Base-by-base conservation (phyloP, 352 stramenopile species). In the Globisporangium acanthophoron region DNA sequence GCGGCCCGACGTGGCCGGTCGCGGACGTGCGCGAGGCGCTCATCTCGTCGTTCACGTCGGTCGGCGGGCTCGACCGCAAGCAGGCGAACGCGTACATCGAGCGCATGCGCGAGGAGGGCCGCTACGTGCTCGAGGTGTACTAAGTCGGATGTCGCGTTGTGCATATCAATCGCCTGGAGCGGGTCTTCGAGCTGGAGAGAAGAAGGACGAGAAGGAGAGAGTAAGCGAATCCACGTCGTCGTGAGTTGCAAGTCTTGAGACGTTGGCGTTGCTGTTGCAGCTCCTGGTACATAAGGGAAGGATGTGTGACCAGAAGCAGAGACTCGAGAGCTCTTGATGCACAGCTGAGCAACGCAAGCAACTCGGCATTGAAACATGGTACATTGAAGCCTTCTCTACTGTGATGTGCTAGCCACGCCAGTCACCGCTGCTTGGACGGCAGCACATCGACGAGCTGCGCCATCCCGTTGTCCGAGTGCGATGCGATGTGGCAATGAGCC, bases 121-220 rank as follows among this genome's bases (percentile, higher is more conserved):
- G 84, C 66, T 94, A 92, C 69, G 75, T 92, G 53, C 73, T 94
- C 29, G 81, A 94, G 60, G 81, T 94, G 37, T 94, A 94, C 69
- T 94, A 87, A 74, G 73, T 31, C 33, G 33, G 6, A 12, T 1
- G 33, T 37, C 33, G 9, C 16, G 40, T 46, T 46, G 44, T 29
- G n/a, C 43, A 48, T 48, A 21, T 13, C 24, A 27, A 27, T 27
- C 16, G 46, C 35, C 4, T 43, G 6, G 37, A 43, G 15, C 12
- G 1, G 8, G 12, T 33, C 31, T 33, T 35, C 13, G 16, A 11
- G 37, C 12, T 15, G n/a, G 29, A 58, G 21, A 27, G 29, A 15
- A n/a, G 21, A 58, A 33, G 41, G 15, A 9, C 5, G 40, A 18
- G 40, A 46, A 16, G 13, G 15, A 9, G 18, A 21, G 39, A 46